These are phyloP conservation scores for Prototheca wickerhamii DNA, from an alignment of 163 green algal species.

Conservation along the genomic window DNA sequence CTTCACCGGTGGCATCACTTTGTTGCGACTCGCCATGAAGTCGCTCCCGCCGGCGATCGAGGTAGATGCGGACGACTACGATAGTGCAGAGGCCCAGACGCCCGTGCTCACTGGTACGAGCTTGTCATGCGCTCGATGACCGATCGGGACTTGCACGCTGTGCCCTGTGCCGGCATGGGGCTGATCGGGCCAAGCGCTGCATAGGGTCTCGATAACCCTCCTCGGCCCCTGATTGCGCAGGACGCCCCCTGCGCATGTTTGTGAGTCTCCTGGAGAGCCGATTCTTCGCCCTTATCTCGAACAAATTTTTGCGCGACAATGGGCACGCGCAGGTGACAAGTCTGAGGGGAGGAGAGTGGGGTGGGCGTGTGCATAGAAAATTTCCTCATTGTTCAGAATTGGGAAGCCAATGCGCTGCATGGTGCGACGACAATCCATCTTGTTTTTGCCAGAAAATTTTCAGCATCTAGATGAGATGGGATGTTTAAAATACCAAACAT, in stretches of 20 bases:
- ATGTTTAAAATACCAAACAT: not conserved
- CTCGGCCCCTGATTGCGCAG: too few relatives aligned
- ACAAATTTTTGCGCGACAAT: slow-evolving; percentile 20
- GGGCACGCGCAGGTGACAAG: slow-evolving; percentile 14
- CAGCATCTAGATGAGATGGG: not conserved
- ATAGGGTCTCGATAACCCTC: too few relatives aligned
- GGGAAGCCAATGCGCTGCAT: too few relatives aligned
- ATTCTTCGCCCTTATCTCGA: slow-evolving; percentile 3
- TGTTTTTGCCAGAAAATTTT: too few relatives aligned
- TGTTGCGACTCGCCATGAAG: not conserved
- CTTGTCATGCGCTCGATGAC: not conserved
- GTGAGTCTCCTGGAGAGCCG: slow-evolving; percentile 13
- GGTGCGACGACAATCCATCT: too few relatives aligned
- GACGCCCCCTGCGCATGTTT: slow-evolving; percentile 9
- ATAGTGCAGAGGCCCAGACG: not conserved
- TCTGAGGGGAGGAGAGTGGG: not conserved
- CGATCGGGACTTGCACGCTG: too few relatives aligned
- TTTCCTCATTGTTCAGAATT: too few relatives aligned
- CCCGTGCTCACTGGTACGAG: not conserved
- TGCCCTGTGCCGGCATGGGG: too few relatives aligned
- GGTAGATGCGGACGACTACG: not conserved
- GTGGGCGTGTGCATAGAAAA: too few relatives aligned
- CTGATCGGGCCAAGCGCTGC: too few relatives aligned
- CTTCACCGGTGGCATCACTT: not conserved
- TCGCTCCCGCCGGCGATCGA: not conserved